Conservation (phyloP, 2,329 filamentous ascomycete species). For the Colletotrichum camelliae region DNA sequence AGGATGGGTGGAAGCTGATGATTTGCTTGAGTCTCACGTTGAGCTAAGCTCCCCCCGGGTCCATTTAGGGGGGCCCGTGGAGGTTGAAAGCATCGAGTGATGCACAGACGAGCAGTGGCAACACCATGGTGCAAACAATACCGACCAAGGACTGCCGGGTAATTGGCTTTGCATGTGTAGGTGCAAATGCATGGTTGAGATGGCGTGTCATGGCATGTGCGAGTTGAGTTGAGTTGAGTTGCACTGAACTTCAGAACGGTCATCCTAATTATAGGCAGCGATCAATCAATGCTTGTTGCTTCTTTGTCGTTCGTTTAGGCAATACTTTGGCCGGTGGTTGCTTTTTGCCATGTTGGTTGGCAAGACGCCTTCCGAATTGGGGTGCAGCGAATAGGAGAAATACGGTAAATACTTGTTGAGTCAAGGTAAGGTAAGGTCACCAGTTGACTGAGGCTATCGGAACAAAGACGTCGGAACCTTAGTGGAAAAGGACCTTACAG, state of each 20-base stretch:
- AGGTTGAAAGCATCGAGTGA: neutral
- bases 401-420: neutral
- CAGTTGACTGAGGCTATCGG: neutral
- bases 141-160: neutral
- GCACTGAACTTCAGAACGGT: neutral
- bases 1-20: neutral
- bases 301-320: neutral
- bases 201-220: neutral
- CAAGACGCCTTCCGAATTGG: neutral
- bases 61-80: neutral
- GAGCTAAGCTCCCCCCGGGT: neutral
- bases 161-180: neutral
- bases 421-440: neutral
- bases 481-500: neutral
- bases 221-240: neutral
- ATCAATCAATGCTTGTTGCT: neutral
- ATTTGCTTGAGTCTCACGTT: neutral
- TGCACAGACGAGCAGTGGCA: slow-evolving; percentile 1
- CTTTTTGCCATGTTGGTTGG: neutral
- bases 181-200: neutral
- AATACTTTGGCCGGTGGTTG: neutral
- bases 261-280: neutral
- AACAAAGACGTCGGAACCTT: neutral
- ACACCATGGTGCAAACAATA: slow-evolving; percentile 3
- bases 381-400: neutral